Evolutionary conservation across 2,329 filamentous ascomycete genomes (phyloP), one percentile per base, ranked within the genome.

Genomic region (Aspergillus hiratsukae): DNA sequence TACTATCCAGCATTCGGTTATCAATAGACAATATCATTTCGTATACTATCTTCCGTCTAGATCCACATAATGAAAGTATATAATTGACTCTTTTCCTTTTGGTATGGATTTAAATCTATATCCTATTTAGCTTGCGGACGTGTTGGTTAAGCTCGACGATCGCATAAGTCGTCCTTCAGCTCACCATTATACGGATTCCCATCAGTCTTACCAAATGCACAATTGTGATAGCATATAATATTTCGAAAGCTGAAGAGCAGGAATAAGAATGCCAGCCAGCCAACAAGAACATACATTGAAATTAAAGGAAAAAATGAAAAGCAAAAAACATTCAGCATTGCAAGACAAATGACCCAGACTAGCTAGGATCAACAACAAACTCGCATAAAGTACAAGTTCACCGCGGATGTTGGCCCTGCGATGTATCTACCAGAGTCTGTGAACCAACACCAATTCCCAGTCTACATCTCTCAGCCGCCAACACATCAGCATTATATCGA

Each of bases 331-430:
- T 49, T 60, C 56, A 61, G 52, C 61, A 57, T 59, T 61, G 60
- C 57, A 57, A 61, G 57, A 57, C 52, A 51, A 58, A 61, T 60
- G 59, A 62, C 56, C 58, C 56, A 54, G 46, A 59, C 57, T 54
- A 62, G 56, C 57, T 54, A 61, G 56, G 58, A 60, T 58, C 58
- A 56, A 48, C 56, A 43, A 57, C 53, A 57, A 57, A 61, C 61
- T 58, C 57, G 60, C 58, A 61, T 64, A 66, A 64, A 65, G 56
- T 63, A 66, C 63, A 66, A 58, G 59, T 64, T 57, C 58, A 63
- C 51, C 48, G 45, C 49, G 53, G 55, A 57, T 50, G 45, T 53
- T 56, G 56, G 56, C 58, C 57, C 61, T 62, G 63, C 64, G 61
- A 63, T 63, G 62, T 64, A 64, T 64, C 61, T 64, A 64, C 56